These are phyloP conservation scores for Penstemon barbatus DNA, from an alignment of 257 asterid species.

Conservation along the genomic window DNA sequence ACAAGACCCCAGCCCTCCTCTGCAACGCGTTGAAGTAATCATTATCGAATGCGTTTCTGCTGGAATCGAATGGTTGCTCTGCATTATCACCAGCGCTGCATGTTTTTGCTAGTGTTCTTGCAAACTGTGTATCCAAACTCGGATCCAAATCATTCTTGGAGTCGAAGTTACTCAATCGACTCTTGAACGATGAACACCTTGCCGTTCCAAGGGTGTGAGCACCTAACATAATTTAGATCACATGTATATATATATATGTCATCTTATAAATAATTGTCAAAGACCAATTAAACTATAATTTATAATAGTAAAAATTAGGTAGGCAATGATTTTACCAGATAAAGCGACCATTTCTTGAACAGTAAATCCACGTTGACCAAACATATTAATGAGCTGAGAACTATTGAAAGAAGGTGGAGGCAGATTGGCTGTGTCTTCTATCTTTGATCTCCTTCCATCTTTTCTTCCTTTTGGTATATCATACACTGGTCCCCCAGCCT, in stretches of 20 bases:
- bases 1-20: conserved; percentile 62
- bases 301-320: background rate
- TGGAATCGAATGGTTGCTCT: conserved; percentile 66
- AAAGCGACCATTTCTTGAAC: conserved; percentile 89
- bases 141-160: conserved; percentile 70
- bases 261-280: no score
- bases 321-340: conserved; percentile 48
- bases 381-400: conserved; percentile 64
- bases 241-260: background rate
- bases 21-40: conserved; percentile 60
- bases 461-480: conserved; percentile 81
- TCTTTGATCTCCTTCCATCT: conserved; percentile 81
- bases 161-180: conserved; percentile 62
- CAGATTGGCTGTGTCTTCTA: conserved; percentile 77
- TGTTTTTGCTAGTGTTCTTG: conserved; percentile 52
- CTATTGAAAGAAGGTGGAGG: conserved; percentile 77
- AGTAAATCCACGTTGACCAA: conserved; percentile 75
- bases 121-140: conserved; percentile 57
- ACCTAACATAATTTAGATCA: conserved; percentile 38
- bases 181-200: conserved; percentile 86
- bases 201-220: conserved; percentile 91
- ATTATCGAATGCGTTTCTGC: conserved; percentile 61
- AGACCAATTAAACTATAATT: background rate
- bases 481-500: conserved; percentile 91
- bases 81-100: conserved; percentile 74